phyloP scores from a whole-genome alignment of 441 rosid species.

The Aquilaria agallochum region DNA sequence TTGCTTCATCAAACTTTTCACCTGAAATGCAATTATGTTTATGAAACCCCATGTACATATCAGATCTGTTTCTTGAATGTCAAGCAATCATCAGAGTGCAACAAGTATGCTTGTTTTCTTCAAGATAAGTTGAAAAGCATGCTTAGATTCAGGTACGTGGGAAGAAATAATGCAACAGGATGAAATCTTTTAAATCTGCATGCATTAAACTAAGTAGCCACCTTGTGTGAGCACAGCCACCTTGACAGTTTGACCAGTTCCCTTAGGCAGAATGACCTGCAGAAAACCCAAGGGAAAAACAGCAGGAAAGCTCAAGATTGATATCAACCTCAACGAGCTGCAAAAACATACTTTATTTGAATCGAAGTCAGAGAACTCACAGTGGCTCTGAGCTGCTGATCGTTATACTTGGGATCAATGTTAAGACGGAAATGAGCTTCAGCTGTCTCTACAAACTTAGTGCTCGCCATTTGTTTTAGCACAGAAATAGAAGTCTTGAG shows the following conservation, averaged over 20 bases:
- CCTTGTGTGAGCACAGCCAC: constrained; percentile 99
- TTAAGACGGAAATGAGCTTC: constrained; percentile 99
- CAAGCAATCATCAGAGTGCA: too few relatives aligned
- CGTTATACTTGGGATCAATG: constrained; percentile 95
- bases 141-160: too few relatives aligned
- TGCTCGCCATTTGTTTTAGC: constrained; percentile 67
- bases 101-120: too few relatives aligned
- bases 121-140: too few relatives aligned
- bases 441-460: constrained; percentile 83
- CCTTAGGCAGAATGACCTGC: constrained; percentile 94
- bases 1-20: constrained; percentile 98
- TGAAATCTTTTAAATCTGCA: background rate
- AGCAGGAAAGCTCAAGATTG: background rate
- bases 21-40: constrained; percentile 43
- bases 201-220: constrained; percentile 19
- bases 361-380: constrained; percentile 36
- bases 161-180: too few relatives aligned
- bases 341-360: background rate
- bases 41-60: constrained; percentile 3
- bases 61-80: too few relatives aligned
- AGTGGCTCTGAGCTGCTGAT: constrained; percentile 96
- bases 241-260: constrained; percentile 89
- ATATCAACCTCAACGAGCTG: constrained; percentile 1
- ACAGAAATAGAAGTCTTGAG: constrained; percentile 72
- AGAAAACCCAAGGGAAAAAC: constrained; percentile 9